Percentiles rank a stretch among this genome's conserved stretches.
phyloP scores from a whole-genome alignment of 768 basidiomycete species.

The Russula emetica region DNA sequence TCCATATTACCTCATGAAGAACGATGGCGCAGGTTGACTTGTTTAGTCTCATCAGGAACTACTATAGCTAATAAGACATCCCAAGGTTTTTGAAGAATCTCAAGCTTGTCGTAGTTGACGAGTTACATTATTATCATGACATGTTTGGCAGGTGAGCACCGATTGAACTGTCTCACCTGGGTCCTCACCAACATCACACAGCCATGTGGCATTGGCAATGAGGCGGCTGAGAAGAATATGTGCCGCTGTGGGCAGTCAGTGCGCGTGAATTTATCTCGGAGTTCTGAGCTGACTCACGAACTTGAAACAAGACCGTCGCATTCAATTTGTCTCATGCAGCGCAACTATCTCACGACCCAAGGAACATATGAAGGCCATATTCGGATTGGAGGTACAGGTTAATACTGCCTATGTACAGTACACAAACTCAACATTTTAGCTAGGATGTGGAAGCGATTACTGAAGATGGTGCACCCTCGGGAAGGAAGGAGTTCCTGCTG shows the following conservation, averaged over 20 bases:
- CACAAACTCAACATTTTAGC: neutral
- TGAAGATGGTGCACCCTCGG: conserved; percentile 80
- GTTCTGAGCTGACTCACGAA: neutral
- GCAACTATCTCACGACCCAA: conserved; percentile 79
- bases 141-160: conserved; percentile 65
- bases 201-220: conserved; percentile 78
- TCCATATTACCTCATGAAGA: conserved; percentile 85
- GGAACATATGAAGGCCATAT: conserved; percentile 71
- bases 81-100: conserved; percentile 72
- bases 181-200: conserved; percentile 32
- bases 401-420: neutral
- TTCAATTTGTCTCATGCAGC: conserved; percentile 78
- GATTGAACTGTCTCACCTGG: neutral
- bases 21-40: conserved; percentile 62
- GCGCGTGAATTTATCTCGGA: neutral
- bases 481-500: conserved; percentile 71
- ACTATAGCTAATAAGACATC: neutral
- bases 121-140: conserved; percentile 82
- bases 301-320: conserved; percentile 47
- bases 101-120: conserved; percentile 77
- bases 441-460: conserved; percentile 63
- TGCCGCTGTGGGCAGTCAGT: conserved; percentile 66
- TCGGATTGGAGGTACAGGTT: conserved; percentile 50
- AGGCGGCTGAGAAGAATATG: conserved; percentile 72
- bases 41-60: conserved; percentile 8